These are phyloP conservation scores for Diplodia seriata DNA, from an alignment of 2,329 filamentous ascomycete genomes.

Conservation along the genomic window DNA sequence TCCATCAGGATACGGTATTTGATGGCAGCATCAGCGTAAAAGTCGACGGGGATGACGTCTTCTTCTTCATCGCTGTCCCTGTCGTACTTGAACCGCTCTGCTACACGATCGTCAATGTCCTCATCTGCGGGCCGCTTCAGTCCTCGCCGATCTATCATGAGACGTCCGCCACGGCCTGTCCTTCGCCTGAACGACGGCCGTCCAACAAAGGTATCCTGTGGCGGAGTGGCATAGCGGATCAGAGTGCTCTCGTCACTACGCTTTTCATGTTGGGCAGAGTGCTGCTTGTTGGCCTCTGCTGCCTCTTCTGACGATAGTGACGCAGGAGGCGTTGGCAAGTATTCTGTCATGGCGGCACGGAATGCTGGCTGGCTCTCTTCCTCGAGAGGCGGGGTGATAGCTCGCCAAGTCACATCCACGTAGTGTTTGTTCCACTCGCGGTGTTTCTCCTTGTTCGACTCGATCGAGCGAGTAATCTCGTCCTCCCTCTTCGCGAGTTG, in stretches of 20 bases:
- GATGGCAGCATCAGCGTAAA: slow-evolving; percentile 65
- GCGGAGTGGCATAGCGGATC: slow-evolving; percentile 49
- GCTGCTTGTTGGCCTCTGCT: slow-evolving; percentile 47
- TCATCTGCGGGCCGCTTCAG: slow-evolving; percentile 62
- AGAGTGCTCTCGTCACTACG: slow-evolving; percentile 32
- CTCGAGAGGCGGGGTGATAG: slow-evolving; percentile 79
- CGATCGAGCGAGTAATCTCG: slow-evolving; percentile 80
- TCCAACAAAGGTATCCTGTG: slow-evolving; percentile 48
- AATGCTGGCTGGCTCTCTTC: slow-evolving; percentile 47
- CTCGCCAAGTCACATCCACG: slow-evolving; percentile 84
- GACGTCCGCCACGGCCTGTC: slow-evolving; percentile 80
- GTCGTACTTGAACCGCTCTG: slow-evolving; percentile 77
- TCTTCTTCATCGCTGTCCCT: slow-evolving; percentile 82
- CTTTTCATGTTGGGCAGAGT: slow-evolving; percentile 11
- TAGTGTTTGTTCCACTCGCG: slow-evolving; percentile 90
- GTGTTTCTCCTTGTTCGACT: slow-evolving; percentile 86
- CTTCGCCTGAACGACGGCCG: slow-evolving; percentile 79
- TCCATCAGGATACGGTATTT: slow-evolving; percentile 61
- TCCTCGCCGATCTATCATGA: slow-evolving; percentile 87
- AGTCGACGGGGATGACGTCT: slow-evolving; percentile 77
- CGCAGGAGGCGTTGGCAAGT: slow-evolving; percentile 57
- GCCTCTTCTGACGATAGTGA: slow-evolving; percentile 53
- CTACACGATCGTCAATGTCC: slow-evolving; percentile 44
- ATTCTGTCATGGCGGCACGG: slow-evolving; percentile 48
- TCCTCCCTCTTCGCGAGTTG: slow-evolving; percentile 81